A percentile compares a stretch with the other conserved stretches of the same genome.
Conservation (phyloP, 1,139 yeast species). For the Komagataea norvegica region DNA sequence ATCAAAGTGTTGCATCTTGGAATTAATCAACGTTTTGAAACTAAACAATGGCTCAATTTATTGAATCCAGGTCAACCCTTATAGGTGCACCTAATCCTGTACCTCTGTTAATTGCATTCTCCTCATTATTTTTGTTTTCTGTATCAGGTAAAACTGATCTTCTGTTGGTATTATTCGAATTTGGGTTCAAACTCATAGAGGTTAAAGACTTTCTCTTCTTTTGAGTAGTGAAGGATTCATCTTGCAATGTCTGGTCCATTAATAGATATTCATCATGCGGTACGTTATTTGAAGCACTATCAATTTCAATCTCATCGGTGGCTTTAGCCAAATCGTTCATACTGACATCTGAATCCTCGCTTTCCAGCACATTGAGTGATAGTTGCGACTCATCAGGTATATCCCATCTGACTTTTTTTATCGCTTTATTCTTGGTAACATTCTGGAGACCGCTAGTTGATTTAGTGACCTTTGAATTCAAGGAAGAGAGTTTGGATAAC, state of each 20-base stretch:
- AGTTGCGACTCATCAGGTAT: constrained; percentile 26
- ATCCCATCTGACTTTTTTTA: constrained; percentile 39
- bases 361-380: constrained; percentile 6
- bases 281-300: constrained; percentile 3
- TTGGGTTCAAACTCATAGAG: constrained; percentile 19
- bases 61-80: background rate
- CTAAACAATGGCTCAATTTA: background rate
- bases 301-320: constrained; percentile 21
- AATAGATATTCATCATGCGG: constrained; percentile 4
- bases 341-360: constrained; percentile 29
- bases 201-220: constrained; percentile 25
- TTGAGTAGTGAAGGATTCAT: constrained; percentile 13
- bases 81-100: constrained; percentile 14
- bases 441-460: constrained; percentile 11
- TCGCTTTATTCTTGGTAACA: constrained; percentile 12
- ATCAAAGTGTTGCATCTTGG: too few species aligned
- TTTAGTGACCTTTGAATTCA: constrained; percentile 10
- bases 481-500: constrained; percentile 3
- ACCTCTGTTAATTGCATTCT: background rate
- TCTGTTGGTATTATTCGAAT: background rate
- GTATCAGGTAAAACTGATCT: background rate
- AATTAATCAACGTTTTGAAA: background rate
- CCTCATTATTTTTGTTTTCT: background rate
- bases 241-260: constrained; percentile 18
- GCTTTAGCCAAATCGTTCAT: constrained; percentile 29